Conservation (phyloP, 176 grass and related monocot genomes). For the Themeda triandra region DNA sequence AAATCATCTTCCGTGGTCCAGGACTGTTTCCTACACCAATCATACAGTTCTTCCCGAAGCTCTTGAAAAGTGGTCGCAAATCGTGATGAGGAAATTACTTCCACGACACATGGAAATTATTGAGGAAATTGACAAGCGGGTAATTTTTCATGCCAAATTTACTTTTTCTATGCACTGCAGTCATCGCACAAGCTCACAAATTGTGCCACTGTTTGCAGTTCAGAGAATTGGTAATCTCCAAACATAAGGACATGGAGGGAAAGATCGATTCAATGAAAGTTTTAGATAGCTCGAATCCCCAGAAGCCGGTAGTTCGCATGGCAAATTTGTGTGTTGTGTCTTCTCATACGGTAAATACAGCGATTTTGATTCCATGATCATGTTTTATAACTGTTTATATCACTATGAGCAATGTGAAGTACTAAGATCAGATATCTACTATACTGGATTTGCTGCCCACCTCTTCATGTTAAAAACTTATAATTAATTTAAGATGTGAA, state of each 20-base stretch:
- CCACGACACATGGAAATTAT: constrained; percentile 87
- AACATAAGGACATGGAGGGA: constrained; percentile 64
- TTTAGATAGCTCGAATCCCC: constrained; percentile 73
- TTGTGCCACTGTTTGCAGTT: constrained; percentile 65
- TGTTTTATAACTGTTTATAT: constrained; percentile 14
- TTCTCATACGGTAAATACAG: constrained; percentile 50
- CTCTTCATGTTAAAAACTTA: not conserved
- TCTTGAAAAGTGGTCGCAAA: constrained; percentile 77
- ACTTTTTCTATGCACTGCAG: not conserved
- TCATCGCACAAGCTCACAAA: constrained; percentile 36
- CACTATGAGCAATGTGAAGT: not conserved
- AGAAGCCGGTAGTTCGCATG: constrained; percentile 85
- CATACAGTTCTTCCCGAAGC: constrained; percentile 88
- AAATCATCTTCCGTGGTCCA: constrained; percentile 18
- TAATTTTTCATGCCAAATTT: constrained; percentile 25
- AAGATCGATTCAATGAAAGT: constrained; percentile 57
- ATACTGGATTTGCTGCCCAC: not conserved
- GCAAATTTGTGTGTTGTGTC: constrained; percentile 76
- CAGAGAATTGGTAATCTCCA: constrained; percentile 64
- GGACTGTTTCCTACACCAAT: constrained; percentile 77
- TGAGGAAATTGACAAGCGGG: constrained; percentile 74
- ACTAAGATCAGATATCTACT: not conserved
- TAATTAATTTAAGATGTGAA: constrained; percentile 2
- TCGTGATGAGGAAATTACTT: constrained; percentile 72
- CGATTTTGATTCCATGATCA: constrained; percentile 1